phyloP scores from a whole-genome alignment of 306 rosid species.

The Abrus precatorius region DNA sequence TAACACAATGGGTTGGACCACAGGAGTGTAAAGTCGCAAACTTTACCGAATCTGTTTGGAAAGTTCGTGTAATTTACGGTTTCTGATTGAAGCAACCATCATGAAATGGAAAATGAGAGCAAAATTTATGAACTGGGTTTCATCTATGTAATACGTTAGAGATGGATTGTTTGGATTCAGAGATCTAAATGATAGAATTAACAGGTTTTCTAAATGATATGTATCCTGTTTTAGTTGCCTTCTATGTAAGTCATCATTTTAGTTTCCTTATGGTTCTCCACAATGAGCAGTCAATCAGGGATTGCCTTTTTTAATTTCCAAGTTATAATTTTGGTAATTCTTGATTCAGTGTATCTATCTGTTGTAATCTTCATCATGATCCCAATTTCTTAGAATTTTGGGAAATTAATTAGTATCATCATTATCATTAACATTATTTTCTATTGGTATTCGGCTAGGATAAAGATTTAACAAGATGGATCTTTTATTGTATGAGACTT shows the following conservation, averaged over 20 bases:
- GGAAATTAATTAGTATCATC: background rate
- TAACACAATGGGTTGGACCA: constrained; percentile 33
- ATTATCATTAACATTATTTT: constrained; percentile 4
- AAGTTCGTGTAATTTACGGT: background rate
- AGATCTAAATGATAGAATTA: constrained; percentile 30
- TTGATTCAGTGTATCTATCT: constrained; percentile 3
- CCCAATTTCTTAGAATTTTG: constrained; percentile 17
- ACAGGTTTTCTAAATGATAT: background rate
- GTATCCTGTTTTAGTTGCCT: background rate
- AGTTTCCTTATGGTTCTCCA: background rate
- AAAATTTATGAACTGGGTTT: background rate
- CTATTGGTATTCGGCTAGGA: background rate
- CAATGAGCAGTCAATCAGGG: background rate
- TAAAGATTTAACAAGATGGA: constrained; percentile 12
- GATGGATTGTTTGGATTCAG: constrained; percentile 3
- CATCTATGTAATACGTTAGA: background rate
- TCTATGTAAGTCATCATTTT: background rate
- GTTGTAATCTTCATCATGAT: constrained; percentile 7
- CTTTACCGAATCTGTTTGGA: constrained; percentile 37
- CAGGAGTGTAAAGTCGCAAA: constrained; percentile 28
- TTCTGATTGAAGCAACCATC: constrained; percentile 34
- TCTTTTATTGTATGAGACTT: background rate
- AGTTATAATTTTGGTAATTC: constrained; percentile 20
- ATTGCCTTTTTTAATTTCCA: background rate
- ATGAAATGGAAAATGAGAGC: constrained; percentile 1